Evolutionary conservation across 371 early-diverging fungal species (phyloP).

Genomic region (Chytridium lagenaria): DNA sequence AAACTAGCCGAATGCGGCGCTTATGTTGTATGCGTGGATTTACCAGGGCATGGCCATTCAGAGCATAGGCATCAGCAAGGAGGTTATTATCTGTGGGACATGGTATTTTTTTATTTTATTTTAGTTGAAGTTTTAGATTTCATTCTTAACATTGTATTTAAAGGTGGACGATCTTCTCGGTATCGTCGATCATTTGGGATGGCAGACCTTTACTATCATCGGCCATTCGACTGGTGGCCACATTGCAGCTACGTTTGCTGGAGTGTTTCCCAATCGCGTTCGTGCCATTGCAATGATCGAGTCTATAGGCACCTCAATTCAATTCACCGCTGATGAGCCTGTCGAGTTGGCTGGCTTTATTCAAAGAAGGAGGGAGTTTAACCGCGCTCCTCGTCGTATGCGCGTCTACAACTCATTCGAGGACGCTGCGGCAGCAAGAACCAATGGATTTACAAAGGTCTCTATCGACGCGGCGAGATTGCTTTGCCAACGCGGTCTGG

Average conservation of each 20-base stretch:
- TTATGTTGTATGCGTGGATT: slow-evolving; percentile 36
- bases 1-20: slow-evolving; percentile 22
- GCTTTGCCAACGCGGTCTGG: slow-evolving; percentile 45
- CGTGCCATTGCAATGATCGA: slow-evolving; percentile 42
- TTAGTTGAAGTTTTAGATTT: background rate
- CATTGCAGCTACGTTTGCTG: slow-evolving; percentile 41
- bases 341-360: slow-evolving; percentile 41
- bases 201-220: slow-evolving; percentile 36
- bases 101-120: slow-evolving; percentile 27
- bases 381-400: slow-evolving; percentile 14
- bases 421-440: slow-evolving; percentile 44
- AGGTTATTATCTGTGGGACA: slow-evolving; percentile 43
- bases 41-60: slow-evolving; percentile 39
- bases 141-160: background rate
- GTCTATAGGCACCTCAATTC: slow-evolving; percentile 42
- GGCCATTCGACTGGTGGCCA: slow-evolving; percentile 51
- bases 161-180: slow-evolving; percentile 41
- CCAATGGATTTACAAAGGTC: slow-evolving; percentile 44
- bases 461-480: slow-evolving; percentile 41
- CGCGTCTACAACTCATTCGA: slow-evolving; percentile 38
- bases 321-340: slow-evolving; percentile 37
- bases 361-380: slow-evolving; percentile 33
- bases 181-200: slow-evolving; percentile 29
- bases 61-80: slow-evolving; percentile 22
- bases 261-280: slow-evolving; percentile 40